Evolutionary conservation across 768 basidiomycete species (phyloP), one percentile per base, ranked within the genome.

Genomic region (Phaeotremella fagi): DNA sequence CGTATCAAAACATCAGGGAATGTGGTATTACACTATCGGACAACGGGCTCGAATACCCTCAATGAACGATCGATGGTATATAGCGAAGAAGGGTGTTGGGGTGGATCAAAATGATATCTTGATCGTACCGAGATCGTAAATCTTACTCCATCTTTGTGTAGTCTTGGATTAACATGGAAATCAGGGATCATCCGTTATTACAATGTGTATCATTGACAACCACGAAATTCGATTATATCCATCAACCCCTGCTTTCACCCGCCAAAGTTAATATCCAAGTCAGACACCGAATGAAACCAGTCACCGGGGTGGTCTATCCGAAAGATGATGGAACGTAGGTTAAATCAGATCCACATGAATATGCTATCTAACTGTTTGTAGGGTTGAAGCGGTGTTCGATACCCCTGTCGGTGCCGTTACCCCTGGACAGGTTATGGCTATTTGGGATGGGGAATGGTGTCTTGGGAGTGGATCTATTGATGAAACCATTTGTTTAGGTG

Each of bases 21-120:
- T 91, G 0, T 92, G 88, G 87, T 80, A 79, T 20, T 90, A 82
- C 64, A 94, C 91, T 0, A 79, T 95, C 41, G 92, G 92, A 1
- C 85, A 98, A 71, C 80, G 83, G 26, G 84, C 86, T 0, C 81
- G 81, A 41, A 70, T 94, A 20, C 68, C 75, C 1, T 88, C 90
- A 1, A 77, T 83, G 76, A 71, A 75, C 1, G 66, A 80, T 45
- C 81, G 79, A 65, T 80, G 85, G 77, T 92, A 84, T 57, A 87
- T 95, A 3, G 82, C 82, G 0, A 71, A 75, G 31, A 98, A 97
- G 70, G 83, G 90, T 57, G 56, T 73, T 1, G 62, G 70, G 11
- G 73, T 62, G 12, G 89, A 28, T 38, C 52, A 56, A 12, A 45
- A 94, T 67, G 79, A 78, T 14, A 79, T 97, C n/a, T 81, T 84